Conservation (phyloP, 257 asterid species). For the Leptodermis oblonga region DNA sequence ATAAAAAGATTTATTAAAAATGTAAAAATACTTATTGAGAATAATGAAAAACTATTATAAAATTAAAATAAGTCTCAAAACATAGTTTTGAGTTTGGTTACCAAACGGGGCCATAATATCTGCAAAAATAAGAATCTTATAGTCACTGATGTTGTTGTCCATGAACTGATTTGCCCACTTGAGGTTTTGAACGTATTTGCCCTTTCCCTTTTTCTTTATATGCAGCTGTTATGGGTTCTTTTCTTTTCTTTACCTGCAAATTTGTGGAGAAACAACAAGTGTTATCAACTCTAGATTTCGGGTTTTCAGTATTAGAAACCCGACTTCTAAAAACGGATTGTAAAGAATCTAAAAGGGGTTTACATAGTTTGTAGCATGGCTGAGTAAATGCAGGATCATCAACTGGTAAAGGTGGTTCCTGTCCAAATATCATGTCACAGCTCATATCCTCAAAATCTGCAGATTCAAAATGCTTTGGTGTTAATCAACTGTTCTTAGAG, state of each 20-base stretch:
- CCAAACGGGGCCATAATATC: no score
- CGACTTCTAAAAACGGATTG: no score
- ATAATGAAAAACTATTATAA: no score
- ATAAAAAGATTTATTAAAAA: no score
- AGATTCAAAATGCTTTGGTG: constrained; percentile 9
- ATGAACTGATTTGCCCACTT: not conserved
- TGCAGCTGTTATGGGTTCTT: constrained; percentile 50
- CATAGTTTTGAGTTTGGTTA: no score
- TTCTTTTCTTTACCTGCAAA: constrained; percentile 54
- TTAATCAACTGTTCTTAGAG: constrained; percentile 1
- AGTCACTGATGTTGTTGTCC: not conserved
- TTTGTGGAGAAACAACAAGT: constrained; percentile 5
- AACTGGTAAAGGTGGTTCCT: constrained; percentile 59
- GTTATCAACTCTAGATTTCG: not conserved
- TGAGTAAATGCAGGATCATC: constrained; percentile 66
- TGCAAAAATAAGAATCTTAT: not conserved
- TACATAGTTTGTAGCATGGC: constrained; percentile 85
- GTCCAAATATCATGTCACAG: constrained; percentile 88
- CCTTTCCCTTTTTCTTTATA: constrained; percentile 1
- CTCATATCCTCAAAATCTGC: constrained; percentile 98
- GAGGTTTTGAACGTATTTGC: not conserved
- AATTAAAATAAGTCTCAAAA: no score
- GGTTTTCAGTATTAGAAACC: no score
- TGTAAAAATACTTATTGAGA: no score
- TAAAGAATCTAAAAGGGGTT: constrained; percentile 9